These are phyloP conservation scores for Hyphopichia buzzinii DNA, from an alignment of 1,139 yeast genomes.

Conservation along the genomic window DNA sequence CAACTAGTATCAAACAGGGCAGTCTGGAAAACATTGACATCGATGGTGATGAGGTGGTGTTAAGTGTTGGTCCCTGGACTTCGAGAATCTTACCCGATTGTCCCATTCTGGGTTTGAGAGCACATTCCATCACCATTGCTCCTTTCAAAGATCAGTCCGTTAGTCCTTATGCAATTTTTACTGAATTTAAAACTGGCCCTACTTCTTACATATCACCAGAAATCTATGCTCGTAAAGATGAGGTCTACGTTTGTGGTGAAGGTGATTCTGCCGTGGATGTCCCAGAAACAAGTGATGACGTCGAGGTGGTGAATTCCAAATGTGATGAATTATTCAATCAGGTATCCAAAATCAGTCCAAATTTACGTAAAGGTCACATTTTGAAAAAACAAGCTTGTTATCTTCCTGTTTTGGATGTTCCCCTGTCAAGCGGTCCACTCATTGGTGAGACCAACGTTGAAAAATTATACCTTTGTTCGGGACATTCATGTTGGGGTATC, in stretches of 20 bases:
- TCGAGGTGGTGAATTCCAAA: slow-evolving; percentile 80
- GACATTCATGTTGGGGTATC: slow-evolving; percentile 98
- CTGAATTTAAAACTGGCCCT: slow-evolving; percentile 73
- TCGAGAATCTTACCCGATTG: slow-evolving; percentile 85
- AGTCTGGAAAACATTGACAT: slow-evolving; percentile 37
- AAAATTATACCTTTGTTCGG: slow-evolving; percentile 77
- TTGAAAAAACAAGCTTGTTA: slow-evolving; percentile 92
- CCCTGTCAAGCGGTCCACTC: slow-evolving; percentile 88
- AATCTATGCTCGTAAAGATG: slow-evolving; percentile 92
- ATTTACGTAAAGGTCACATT: slow-evolving; percentile 71
- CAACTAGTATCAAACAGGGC: slow-evolving; percentile 49
- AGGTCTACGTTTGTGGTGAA: slow-evolving; percentile 96
- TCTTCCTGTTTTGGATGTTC: slow-evolving; percentile 89
- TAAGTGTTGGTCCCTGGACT: slow-evolving; percentile 96
- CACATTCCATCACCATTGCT: slow-evolving; percentile 89
- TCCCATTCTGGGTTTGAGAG: slow-evolving; percentile 88
- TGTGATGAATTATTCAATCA: slow-evolving; percentile 85
- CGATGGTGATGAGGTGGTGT: slow-evolving; percentile 71
- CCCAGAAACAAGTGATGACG: slow-evolving; percentile 94
- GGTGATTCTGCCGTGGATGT: slow-evolving; percentile 88
- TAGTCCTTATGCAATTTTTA: slow-evolving; percentile 90
- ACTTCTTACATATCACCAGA: slow-evolving; percentile 82
- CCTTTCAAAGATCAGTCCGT: slow-evolving; percentile 71
- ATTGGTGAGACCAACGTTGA: slow-evolving; percentile 90
- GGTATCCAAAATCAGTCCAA: slow-evolving; percentile 76